Conservation (phyloP, 164 flowering plant genomes). For the Cinnamomum micranthum region DNA sequence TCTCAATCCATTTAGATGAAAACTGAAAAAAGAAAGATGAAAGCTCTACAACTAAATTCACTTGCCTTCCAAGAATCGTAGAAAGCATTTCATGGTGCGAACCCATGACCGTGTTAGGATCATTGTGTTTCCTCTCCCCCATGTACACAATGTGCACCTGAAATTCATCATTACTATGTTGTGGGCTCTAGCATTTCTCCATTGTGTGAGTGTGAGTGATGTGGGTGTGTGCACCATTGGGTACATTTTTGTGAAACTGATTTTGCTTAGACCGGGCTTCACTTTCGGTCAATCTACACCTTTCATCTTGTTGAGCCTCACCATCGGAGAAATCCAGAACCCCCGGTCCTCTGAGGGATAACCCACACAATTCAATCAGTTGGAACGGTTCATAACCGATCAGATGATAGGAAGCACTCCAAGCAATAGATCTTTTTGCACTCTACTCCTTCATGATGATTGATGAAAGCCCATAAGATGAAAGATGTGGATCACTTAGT, state of each 20-base stretch:
- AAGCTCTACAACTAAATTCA: neutral
- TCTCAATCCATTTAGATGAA: neutral
- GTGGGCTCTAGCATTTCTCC: too few species aligned
- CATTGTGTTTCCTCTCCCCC: conserved; percentile 34
- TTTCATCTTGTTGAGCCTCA: neutral
- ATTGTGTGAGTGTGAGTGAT: too few species aligned
- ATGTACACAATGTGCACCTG: conserved; percentile 39
- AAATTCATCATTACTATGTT: neutral
- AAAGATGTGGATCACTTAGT: too few species aligned
- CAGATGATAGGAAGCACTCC: neutral
- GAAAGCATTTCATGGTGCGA: conserved; percentile 41
- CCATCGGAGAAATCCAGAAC: neutral
- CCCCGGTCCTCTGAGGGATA: neutral
- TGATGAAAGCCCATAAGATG: too few species aligned
- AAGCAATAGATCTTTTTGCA: neutral
- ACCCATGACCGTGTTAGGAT: conserved; percentile 19
- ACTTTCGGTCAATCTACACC: neutral
- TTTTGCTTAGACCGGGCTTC: neutral
- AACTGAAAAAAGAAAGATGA: neutral
- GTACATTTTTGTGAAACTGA: too few species aligned
- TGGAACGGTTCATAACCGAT: neutral
- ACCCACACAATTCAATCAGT: neutral
- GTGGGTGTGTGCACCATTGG: too few species aligned
- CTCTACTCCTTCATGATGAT: too few species aligned
- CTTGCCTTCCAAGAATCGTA: conserved; percentile 34